Percentiles rank a stretch among this genome's conserved stretches.
phyloP scores from a whole-genome alignment of 345 rosid genomes.

The Moricandia arvensis region DNA sequence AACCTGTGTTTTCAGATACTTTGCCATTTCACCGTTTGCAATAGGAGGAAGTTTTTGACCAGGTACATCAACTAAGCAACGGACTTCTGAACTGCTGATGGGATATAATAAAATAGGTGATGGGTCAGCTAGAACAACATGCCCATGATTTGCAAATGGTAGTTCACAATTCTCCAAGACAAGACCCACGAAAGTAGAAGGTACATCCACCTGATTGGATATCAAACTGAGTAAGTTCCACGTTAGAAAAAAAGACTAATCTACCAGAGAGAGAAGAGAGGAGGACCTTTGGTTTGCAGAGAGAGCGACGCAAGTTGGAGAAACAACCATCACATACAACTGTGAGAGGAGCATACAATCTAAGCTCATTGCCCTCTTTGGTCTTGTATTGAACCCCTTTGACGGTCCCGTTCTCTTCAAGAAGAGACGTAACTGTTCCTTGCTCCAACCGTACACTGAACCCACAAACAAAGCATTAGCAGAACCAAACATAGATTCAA shows the following conservation, averaged over 20 bases:
- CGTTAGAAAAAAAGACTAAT: background rate
- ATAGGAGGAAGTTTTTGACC: slow-evolving; percentile 63
- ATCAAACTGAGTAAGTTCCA: background rate
- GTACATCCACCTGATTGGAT: slow-evolving; percentile 52
- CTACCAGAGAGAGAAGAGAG: background rate
- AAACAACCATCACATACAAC: slow-evolving; percentile 50
- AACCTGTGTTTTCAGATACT: slow-evolving; percentile 50
- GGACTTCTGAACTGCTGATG: slow-evolving; percentile 60
- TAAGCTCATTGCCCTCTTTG: slow-evolving; percentile 35
- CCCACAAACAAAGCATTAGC: background rate
- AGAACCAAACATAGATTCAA: background rate
- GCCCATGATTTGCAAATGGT: slow-evolving; percentile 54
- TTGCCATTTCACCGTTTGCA: slow-evolving; percentile 65
- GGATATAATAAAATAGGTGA: slow-evolving; percentile 59
- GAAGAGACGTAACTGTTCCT: slow-evolving; percentile 56
- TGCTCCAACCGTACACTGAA: slow-evolving; percentile 58
- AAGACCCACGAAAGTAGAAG: slow-evolving; percentile 61
- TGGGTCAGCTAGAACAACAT: slow-evolving; percentile 56
- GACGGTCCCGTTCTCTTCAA: slow-evolving; percentile 45
- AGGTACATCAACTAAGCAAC: slow-evolving; percentile 70
- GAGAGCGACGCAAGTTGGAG: slow-evolving; percentile 53
- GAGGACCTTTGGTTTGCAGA: slow-evolving; percentile 47
- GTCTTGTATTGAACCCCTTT: slow-evolving; percentile 55
- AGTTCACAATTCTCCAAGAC: slow-evolving; percentile 61
- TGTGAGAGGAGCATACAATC: slow-evolving; percentile 53